phyloP scores from a whole-genome alignment of 2,329 filamentous ascomycete species.

The Cladophialophora chaetospira region DNA sequence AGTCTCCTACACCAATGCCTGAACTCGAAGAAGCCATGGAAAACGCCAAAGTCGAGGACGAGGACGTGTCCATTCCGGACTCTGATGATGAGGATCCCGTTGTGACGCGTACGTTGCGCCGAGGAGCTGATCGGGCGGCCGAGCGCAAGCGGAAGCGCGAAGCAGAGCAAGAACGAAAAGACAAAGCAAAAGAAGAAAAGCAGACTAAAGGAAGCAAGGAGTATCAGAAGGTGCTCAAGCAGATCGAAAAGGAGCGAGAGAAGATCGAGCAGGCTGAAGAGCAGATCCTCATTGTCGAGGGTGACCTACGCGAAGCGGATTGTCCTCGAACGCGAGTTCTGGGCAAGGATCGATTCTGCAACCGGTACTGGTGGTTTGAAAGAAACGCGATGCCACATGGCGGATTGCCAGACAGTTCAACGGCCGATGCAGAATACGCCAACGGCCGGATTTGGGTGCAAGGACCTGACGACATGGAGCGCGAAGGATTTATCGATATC shows the following conservation, averaged over 20 bases:
- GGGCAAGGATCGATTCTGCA: constrained; percentile 96
- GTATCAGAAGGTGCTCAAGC: constrained; percentile 81
- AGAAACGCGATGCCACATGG: constrained; percentile 96
- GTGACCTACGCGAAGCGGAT: constrained; percentile 90
- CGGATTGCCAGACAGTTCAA: constrained; percentile 84
- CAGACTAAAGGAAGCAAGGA: constrained; percentile 81
- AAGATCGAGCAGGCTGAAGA: constrained; percentile 79
- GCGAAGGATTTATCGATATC: constrained; percentile 82
- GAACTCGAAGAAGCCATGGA: constrained; percentile 56
- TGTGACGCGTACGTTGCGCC: constrained; percentile 59
- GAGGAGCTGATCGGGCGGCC: constrained; percentile 67
- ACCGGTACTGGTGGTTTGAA: constrained; percentile 99
- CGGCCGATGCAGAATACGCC: constrained; percentile 81
- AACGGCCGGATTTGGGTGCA: constrained; percentile 97
- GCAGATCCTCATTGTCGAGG: constrained; percentile 81
- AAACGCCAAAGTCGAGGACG: constrained; percentile 55
- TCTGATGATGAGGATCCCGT: constrained; percentile 65
- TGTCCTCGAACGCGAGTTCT: constrained; percentile 86
- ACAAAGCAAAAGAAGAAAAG: constrained; percentile 66
- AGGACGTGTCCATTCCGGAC: constrained; percentile 55
- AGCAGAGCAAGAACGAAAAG: constrained; percentile 69
- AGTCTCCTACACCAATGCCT: constrained; percentile 46
- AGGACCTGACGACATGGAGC: constrained; percentile 86
- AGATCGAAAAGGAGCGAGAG: constrained; percentile 84
- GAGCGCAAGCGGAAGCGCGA: constrained; percentile 78